Conservation (phyloP, 371 early-diverging fungal species). For the Vittaforma corneae region DNA sequence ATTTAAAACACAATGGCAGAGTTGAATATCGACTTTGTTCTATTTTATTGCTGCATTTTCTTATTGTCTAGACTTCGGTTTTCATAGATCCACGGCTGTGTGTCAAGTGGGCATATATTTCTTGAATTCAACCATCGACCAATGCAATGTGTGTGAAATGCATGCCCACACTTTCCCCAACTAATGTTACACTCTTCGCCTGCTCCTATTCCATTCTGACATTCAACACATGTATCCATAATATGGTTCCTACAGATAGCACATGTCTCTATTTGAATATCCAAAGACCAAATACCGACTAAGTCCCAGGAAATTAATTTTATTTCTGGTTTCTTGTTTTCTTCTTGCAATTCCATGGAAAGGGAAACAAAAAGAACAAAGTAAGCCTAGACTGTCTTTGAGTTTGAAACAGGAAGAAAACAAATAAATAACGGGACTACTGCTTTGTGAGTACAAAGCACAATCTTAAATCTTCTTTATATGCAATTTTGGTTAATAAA, state of each 20-base stretch:
- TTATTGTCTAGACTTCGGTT: too few species aligned
- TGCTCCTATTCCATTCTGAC: conserved; percentile 65
- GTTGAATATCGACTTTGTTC: too few species aligned
- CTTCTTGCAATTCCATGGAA: too few species aligned
- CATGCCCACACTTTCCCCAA: conserved; percentile 98
- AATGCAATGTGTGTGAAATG: conserved; percentile 98
- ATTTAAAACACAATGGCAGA: too few species aligned
- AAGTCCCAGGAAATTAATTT: conserved; percentile 45
- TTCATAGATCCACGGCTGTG: conserved; percentile 93
- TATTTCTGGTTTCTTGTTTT: conserved; percentile 38
- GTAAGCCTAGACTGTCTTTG: too few species aligned
- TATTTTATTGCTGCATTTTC: too few species aligned
- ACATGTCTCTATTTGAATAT: conserved; percentile 94
- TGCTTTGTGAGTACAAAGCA: too few species aligned
- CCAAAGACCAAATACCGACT: conserved; percentile 61
- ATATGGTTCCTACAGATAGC: conserved; percentile 99
- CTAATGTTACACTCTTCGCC: conserved; percentile 87
- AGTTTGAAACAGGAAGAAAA: too few species aligned
- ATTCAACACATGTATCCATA: conserved; percentile 85
- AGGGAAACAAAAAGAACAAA: too few species aligned
- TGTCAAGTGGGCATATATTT: conserved; percentile 93
- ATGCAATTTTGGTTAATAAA: too few species aligned
- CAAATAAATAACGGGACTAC: too few species aligned
- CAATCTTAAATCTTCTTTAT: too few species aligned
- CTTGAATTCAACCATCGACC: conserved; percentile 92